phyloP scores from a whole-genome alignment of 2,329 filamentous ascomycete species.

The Fusarium verrucosum region DNA sequence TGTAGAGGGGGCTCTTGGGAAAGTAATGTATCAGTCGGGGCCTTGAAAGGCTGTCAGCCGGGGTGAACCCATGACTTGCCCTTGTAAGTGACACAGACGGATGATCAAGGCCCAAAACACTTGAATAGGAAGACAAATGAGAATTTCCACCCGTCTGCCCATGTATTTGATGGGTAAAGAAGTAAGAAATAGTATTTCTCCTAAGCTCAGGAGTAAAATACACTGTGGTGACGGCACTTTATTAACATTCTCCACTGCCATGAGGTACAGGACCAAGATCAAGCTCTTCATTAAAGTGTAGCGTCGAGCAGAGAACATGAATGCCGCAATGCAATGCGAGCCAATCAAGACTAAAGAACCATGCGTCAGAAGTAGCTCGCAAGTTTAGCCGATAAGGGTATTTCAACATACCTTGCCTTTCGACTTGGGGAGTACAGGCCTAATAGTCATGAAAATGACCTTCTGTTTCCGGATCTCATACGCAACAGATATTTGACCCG shows the following conservation, averaged over 20 bases:
- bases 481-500: background rate
- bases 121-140: background rate
- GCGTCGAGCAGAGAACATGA: background rate
- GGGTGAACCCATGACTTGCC: background rate
- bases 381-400: background rate
- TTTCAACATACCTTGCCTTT: constrained; percentile 2
- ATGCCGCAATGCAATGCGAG: too few relatives aligned
- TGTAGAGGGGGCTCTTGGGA: background rate
- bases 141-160: background rate
- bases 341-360: background rate
- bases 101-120: background rate
- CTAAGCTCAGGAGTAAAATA: background rate
- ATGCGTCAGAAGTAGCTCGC: background rate
- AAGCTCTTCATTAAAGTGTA: background rate
- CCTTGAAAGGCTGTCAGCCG: background rate
- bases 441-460: constrained; percentile 9
- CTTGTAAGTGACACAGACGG: background rate
- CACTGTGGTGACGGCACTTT: background rate
- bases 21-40: background rate
- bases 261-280: background rate
- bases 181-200: background rate
- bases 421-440: constrained; percentile 2
- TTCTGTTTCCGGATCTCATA: constrained; percentile 5
- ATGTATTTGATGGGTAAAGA: background rate
- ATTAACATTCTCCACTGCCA: background rate